phyloP scores from a whole-genome alignment of 2,329 filamentous ascomycete species.

The Hansfordia pulvinata region DNA sequence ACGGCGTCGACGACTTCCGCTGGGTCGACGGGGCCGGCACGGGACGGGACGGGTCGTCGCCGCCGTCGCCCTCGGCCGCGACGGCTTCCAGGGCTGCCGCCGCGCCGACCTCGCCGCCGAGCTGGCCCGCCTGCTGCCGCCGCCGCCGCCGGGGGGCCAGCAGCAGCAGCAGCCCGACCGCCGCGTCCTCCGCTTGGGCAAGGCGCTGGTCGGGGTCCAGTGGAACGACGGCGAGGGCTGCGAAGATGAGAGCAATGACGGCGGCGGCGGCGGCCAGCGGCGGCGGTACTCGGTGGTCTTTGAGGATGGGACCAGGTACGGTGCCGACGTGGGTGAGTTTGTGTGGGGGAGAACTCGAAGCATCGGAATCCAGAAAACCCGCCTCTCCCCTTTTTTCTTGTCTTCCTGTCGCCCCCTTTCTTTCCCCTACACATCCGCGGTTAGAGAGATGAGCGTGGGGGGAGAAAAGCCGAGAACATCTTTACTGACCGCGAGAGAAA shows the following conservation, averaged over 20 bases:
- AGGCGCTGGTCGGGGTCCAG: slow-evolving; percentile 15
- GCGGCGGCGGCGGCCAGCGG: slow-evolving; percentile 9
- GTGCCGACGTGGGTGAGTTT: slow-evolving; percentile 19
- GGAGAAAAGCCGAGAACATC: slow-evolving; percentile 1
- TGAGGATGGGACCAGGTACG: slow-evolving; percentile 14
- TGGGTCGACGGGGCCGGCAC: slow-evolving; percentile 26
- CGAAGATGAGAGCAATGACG: slow-evolving; percentile 12
- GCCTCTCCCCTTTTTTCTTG: too few relatives aligned
- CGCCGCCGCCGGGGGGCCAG: too few relatives aligned
- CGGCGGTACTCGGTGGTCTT: too few relatives aligned
- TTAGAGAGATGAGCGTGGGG: background rate
- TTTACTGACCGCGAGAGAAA: slow-evolving; percentile 1
- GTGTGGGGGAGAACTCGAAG: too few relatives aligned
- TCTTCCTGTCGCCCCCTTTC: background rate
- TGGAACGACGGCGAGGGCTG: slow-evolving; percentile 18
- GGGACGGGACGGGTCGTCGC: slow-evolving; percentile 16
- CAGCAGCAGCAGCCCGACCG: too few relatives aligned
- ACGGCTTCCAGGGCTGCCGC: slow-evolving; percentile 25
- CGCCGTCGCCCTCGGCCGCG: slow-evolving; percentile 21
- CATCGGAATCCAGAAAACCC: too few relatives aligned
- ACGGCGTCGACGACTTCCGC: slow-evolving; percentile 26
- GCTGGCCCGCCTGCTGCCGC: slow-evolving; percentile 19
- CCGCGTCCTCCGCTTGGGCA: too few relatives aligned
- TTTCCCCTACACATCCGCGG: background rate
- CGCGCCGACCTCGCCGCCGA: slow-evolving; percentile 25